Base-by-base conservation (phyloP, 1,284 basidiomycete species). In the Pholiota adiposa region DNA sequence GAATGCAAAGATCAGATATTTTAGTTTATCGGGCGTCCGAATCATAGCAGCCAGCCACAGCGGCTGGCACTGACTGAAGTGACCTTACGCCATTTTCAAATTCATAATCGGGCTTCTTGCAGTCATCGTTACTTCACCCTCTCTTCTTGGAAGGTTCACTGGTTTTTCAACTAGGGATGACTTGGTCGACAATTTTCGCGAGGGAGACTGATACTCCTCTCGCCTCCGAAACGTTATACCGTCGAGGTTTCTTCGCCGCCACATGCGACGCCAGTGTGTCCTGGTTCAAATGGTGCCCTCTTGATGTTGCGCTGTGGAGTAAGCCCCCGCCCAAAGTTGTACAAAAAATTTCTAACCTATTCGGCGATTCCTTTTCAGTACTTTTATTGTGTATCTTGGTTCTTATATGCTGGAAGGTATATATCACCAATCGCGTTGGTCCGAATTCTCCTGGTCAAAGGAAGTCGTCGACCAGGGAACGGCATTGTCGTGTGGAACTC, bases 241-340 rank as follows among this genome's bases (percentile, higher is more conserved):
- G n/a, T 40, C 43, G 44, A 23, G 46, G 54, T 31, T 41, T 56
- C 18, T 59, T 61, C 36, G 57, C 54, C 23, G 53, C 40, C 21
- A 57, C 50, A 21, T 65, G 63, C 52, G 53, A 48, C 11, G 18
- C 40, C n/a, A 21, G 56, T 18, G 11, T 51, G 9, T 54, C 63
- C 6, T 63, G 58, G 60, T 38, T 64, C 23, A 61, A 62, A 21
- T 66, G 61, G 64, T 69, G 67, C 52, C 62, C 67, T 18, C 51
- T 66, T 38, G 67, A 69, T 40, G 46, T 67, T 38, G 52, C 54
- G 16, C 51, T 66, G 14, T 68, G 65, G 67, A 57, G 67, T 68
- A 19, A 43, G 66, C 31, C 40, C 27, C 2, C 38, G 43, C 3
- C 14, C 8, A 4, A 12, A 3, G 21, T 16, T n/a, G 23, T 7